Evolutionary conservation across 2,329 filamentous ascomycete species (phyloP).

Genomic region (Apiospora koreana): DNA sequence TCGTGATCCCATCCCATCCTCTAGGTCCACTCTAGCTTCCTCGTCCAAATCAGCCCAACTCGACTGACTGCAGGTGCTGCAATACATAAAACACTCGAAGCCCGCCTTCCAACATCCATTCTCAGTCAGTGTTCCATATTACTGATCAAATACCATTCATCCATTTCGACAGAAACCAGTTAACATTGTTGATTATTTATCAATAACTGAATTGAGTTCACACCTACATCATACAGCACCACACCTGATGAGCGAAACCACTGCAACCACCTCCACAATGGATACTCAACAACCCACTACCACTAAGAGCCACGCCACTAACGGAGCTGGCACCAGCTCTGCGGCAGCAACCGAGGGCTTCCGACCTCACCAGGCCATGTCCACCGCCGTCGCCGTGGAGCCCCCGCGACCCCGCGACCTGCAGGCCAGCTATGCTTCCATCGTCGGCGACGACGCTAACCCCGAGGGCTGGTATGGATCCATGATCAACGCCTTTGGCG

Average conservation of each 20-base stretch:
- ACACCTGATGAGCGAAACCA: not conserved
- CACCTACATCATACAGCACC: no score
- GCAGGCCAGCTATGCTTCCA: constrained; percentile 75
- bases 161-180: not conserved
- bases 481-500: constrained; percentile 79
- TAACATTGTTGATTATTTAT: not conserved
- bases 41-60: not conserved
- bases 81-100: not conserved
- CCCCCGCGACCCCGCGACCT: constrained; percentile 82
- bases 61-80: not conserved
- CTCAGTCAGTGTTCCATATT: no score
- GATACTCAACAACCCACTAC: not conserved
- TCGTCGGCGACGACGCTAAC: constrained; percentile 65
- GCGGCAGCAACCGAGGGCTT: constrained; percentile 41
- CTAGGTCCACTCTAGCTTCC: not conserved
- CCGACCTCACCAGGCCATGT: constrained; percentile 57
- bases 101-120: not conserved
- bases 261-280: not conserved
- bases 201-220: no score
- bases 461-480: constrained; percentile 85
- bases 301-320: not conserved
- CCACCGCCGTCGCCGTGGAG: constrained; percentile 65
- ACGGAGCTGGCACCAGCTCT: constrained; percentile 1
- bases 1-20: not conserved
- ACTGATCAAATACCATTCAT: not conserved